Evolutionary conservation across 2,329 filamentous ascomycete species (phyloP), one percentile per base, ranked within the genome.

Genomic region (Aspergillus brunneoviolaceus): DNA sequence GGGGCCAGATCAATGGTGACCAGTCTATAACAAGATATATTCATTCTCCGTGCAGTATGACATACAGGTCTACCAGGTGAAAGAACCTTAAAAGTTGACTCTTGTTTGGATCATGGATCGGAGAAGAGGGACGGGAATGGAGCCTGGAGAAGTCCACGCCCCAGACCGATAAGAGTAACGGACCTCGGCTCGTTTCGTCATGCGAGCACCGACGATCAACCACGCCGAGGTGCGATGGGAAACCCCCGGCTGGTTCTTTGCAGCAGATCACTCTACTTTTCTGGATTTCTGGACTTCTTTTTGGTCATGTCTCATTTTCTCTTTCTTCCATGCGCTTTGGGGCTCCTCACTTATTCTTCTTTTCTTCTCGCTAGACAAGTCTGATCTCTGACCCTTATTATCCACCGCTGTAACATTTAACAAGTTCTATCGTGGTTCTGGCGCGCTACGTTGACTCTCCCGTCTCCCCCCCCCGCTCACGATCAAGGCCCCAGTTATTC

Each of bases 131-230:
- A 55, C 64, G 65, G 65, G 61, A 65, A 47, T 61, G 49, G 42
- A n/a, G 54, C 23, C 23, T 23, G 51, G 29, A 60, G 62, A 23
- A 23, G 51, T 19, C 47, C 55, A 50, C 39, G 49, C 12, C 45
- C 59, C 56, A 58, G 50, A 49, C 51, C 59, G 51, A 61, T 64
- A 65, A 66, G 14, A 42, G 45, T n/a, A 3, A 54, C 69, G 70
- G 65, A 74, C 72, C 72, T 74, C 72, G 72, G 72, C 64, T 70
- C 63, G 54, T 67, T 68, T 70, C 64, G 61, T 68, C 68, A 70
- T 69, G 64, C 64, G 67, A 54, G 42, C 33, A 12, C 42, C 52
- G 25, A 48, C 11, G 55, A 62, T 51, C 56, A 56, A 55, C 55
- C 57, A 61, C 70, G 68, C 72, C 72, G 72, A 74, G 72, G 72